A percentile compares a stretch with the other conserved stretches of the same genome.
Conservation (phyloP, 768 basidiomycete species). For the Paxillus rubicundulus region DNA sequence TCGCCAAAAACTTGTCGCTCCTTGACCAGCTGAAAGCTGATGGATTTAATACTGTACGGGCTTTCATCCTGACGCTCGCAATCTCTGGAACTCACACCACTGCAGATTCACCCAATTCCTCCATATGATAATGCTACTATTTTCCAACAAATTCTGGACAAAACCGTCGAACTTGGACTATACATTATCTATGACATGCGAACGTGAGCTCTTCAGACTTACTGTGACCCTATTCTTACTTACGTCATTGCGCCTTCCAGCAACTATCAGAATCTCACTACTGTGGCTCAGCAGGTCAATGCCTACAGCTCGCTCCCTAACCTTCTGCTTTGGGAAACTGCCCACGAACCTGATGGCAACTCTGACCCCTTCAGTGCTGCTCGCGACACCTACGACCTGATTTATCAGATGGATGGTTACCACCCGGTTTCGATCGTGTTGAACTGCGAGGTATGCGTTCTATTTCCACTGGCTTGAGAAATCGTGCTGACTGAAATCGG, state of each 20-base stretch:
- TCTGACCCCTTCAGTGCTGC: slow-evolving; percentile 65
- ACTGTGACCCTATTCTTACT: not conserved
- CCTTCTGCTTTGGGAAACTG: slow-evolving; percentile 69
- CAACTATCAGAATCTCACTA: slow-evolving; percentile 60
- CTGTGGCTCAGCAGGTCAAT: slow-evolving; percentile 63
- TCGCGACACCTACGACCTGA: slow-evolving; percentile 40
- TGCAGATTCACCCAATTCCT: slow-evolving; percentile 69
- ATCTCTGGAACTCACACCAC: too few relatives aligned
- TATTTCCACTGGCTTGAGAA: not conserved
- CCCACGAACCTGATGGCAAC: slow-evolving; percentile 70
- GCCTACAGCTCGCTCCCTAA: slow-evolving; percentile 63
- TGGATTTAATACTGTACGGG: too few relatives aligned
- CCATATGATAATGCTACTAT: slow-evolving; percentile 55
- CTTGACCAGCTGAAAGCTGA: too few relatives aligned
- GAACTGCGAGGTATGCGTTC: slow-evolving; percentile 39
- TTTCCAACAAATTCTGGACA: slow-evolving; percentile 20
- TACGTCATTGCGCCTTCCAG: slow-evolving; percentile 8
- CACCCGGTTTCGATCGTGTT: slow-evolving; percentile 56
- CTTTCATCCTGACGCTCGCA: too few relatives aligned
- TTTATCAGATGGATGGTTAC: slow-evolving; percentile 52
- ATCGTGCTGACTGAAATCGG: not conserved
- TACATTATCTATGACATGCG: slow-evolving; percentile 85
- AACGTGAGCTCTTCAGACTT: slow-evolving; percentile 30
- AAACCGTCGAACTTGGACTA: slow-evolving; percentile 25
- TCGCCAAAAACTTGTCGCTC: too few relatives aligned